A percentile compares a stretch with the other conserved stretches of the same genome.
phyloP scores from a whole-genome alignment of 306 rosid species.

The Acacia crassicarpa region DNA sequence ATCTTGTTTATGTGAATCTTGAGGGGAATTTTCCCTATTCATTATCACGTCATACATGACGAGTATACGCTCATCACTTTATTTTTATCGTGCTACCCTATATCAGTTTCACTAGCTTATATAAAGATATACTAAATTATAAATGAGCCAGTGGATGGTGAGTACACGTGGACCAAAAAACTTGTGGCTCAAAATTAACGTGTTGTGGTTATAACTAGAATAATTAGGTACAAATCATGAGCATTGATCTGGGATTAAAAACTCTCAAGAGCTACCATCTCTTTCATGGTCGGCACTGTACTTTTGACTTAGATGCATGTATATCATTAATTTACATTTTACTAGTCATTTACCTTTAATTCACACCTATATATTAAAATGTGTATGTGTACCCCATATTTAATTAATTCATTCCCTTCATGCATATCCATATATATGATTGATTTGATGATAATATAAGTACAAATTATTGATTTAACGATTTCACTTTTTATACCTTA shows the following conservation, averaged over 20 bases:
- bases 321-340: neutral
- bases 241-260: neutral
- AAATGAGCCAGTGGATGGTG: neutral
- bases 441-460: neutral
- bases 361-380: neutral
- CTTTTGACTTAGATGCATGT: neutral
- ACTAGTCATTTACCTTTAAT: neutral
- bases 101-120: conserved; percentile 38
- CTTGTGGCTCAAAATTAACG: conserved; percentile 21
- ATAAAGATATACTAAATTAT: neutral
- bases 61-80: neutral
- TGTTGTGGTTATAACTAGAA: conserved; percentile 11
- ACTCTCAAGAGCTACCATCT: neutral
- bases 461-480: too few species aligned
- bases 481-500: too few species aligned
- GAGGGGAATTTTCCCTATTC: too few species aligned
- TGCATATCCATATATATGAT: neutral
- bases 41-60: neutral
- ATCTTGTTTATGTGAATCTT: too few species aligned
- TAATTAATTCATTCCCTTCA: neutral
- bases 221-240: conserved; percentile 7
- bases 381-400: too few species aligned
- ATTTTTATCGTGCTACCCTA: conserved; percentile 31
- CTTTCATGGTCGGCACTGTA: neutral
- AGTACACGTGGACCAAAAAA: conserved; percentile 7